Base-by-base conservation (phyloP, 768 basidiomycete species). In the Phlegmacium glaucopus region DNA sequence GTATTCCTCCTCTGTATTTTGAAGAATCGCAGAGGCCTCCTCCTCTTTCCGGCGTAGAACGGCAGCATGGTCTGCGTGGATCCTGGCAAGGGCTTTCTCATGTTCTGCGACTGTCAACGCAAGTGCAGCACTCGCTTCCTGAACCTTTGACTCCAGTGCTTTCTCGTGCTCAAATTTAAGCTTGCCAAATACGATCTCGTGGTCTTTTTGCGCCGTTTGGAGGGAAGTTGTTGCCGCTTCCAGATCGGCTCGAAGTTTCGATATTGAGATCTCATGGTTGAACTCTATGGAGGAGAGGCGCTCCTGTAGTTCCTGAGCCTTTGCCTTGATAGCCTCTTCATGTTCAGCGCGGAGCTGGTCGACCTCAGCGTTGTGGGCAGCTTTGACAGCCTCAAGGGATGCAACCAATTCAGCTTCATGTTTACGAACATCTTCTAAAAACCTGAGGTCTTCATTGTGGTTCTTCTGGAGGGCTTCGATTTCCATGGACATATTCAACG, bases 401-500 rank as follows among this genome's bases (percentile, higher is more conserved):
- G 69, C 66, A 12, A 78, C 54, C 39, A 90, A 66, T 27, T 77
- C 73, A 11, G 71, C 69, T 59, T 88, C 86, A 36, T 74, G 82
- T 43, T 73, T 60, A 57, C 77, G 72, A 37, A 82, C 71, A 40
- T 75, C 70, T 53, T 86, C 80, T 9, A 91, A 62, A 32, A 70
- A 67, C 10, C 56, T 58, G 7, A 85, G 60, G 42, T 78, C 72
- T 10, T 80, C 72, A 44, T 75, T 65, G 56, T 86, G 81, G 57
- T 81, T 79, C 44, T 71, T 66, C 43, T 81, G 84, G 17, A 94
- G 71, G 22, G 78, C 81, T 53, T 90, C 90, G 30, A 94, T 78
- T 58, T 92, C 94, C 47, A 76, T 83, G 8, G 91, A 90, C 84
- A 95, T 90, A 60, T 95, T 95, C 44, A 85, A 62, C 9, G 87